Evolutionary conservation across 495 filamentous ascomycete species (phyloP), one percentile per base, ranked within the genome.

Genomic region (Thermothielavioides terrestris): DNA sequence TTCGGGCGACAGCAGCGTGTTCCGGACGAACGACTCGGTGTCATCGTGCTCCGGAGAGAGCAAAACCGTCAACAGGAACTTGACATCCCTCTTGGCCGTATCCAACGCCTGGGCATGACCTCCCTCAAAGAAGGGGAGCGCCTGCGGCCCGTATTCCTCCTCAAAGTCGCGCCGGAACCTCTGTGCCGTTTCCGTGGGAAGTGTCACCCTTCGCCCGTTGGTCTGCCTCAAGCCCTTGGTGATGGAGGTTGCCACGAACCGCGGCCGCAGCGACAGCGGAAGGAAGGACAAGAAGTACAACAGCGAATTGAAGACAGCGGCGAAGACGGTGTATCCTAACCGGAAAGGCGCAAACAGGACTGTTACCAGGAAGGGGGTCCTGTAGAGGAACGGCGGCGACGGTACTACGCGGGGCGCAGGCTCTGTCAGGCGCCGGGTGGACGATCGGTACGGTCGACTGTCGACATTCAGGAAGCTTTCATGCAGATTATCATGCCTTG

Each of bases 21-120:
- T 80, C 10, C 77, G 77, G 42, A 92, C 81, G 71, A 90, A 98
- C n/a, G 78, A 71, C 20, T 77, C 76, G 3, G 87, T 96, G 57
- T 95, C 88, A 56, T 96, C 92, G 61, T 98, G 91, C 57, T 97
- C 94, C 0, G 90, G 87, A 1, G 88, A 88, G 14, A 95, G 64
- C 6, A 97, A 74, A 4, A 97, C 71, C 6, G 95, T 84, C 9
- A 97, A 61, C 2, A 98, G 71, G 62, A 94, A 94, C 54, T 90
- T 89, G 44, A 95, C 70, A n/a, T 96, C 88, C 49, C 76, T 80
- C 65, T 97, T 95, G 1, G 92, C 89, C 9, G 80, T 65, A 59
- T 98, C 92, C 45, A 94, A 73, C 0, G 89, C 87, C 64, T 91
- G 86, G 15, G 92, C 88, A 62, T 95, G 95, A 23, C 89, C 88